phyloP scores from a whole-genome alignment of 1,139 yeast species.

The Candida neerlandica region DNA sequence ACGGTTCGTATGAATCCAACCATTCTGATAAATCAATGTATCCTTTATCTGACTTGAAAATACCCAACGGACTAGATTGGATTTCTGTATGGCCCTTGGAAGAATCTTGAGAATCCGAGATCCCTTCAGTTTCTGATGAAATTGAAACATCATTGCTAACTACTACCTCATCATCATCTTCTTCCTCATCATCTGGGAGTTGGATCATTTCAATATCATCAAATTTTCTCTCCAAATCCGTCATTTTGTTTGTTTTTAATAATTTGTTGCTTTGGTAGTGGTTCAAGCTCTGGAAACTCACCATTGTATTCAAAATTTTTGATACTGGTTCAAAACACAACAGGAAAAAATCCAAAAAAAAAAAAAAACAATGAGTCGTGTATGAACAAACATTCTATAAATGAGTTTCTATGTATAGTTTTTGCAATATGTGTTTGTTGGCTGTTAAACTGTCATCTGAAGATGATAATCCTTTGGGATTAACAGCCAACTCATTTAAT shows the following conservation, averaged over 20 bases:
- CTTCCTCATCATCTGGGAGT: constrained; percentile 37
- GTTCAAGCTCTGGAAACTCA: background rate
- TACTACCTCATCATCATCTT: constrained; percentile 9
- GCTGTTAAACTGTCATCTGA: background rate
- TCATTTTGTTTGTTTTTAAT: constrained; percentile 4
- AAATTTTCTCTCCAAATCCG: constrained; percentile 22
- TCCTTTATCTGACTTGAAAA: constrained; percentile 13
- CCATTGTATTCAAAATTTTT: constrained; percentile 3
- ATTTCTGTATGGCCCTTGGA: constrained; percentile 6
- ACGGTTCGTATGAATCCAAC: constrained; percentile 29
- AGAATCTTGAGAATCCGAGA: constrained; percentile 25
- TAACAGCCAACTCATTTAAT: background rate
- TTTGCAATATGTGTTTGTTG: constrained; percentile 1
- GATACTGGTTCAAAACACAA: background rate
- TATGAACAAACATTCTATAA: background rate
- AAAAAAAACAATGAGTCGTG: constrained; percentile 2
- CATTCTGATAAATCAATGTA: constrained; percentile 39
- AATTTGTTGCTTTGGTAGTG: background rate
- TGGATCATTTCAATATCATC: constrained; percentile 52
- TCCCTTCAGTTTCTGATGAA: constrained; percentile 36
- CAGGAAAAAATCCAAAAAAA: background rate
- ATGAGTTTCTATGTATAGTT: background rate
- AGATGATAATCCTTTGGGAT: background rate
- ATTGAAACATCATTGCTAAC: constrained; percentile 16
- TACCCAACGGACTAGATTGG: constrained; percentile 11